Percentiles rank a stretch among this genome's conserved stretches.
These are phyloP conservation scores for Trametes elegans DNA, from an alignment of 768 basidiomycete genomes.

Conservation along the genomic window DNA sequence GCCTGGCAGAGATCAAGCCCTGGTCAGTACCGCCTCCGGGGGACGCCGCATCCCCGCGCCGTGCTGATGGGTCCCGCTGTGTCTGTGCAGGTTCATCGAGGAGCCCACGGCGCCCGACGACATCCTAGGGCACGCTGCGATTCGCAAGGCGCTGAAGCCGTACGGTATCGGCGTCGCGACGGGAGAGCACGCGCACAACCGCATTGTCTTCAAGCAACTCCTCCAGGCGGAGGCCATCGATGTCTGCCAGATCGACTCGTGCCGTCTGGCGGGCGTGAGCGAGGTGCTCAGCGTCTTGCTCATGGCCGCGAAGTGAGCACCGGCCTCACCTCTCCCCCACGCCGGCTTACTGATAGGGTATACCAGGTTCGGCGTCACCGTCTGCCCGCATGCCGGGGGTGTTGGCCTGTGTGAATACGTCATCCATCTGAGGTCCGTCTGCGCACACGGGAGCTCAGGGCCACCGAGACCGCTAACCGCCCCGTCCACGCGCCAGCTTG, in stretches of 20 bases:
- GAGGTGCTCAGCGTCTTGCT: conserved; percentile 88
- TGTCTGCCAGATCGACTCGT: conserved; percentile 93
- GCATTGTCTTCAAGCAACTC: conserved; percentile 94
- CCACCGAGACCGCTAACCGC: neutral
- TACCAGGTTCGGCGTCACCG: conserved; percentile 72
- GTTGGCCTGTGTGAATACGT: conserved; percentile 93
- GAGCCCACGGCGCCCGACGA: conserved; percentile 94
- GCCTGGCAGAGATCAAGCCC: conserved; percentile 77
- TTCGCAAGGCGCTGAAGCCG: conserved; percentile 74
- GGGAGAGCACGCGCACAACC: conserved; percentile 93
- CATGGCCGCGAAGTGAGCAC: conserved; percentile 80
- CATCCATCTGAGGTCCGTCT: conserved; percentile 69
- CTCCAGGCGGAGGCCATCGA: conserved; percentile 91
- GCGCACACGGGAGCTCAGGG: neutral
- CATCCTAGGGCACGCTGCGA: conserved; percentile 78
- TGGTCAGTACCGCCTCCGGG: conserved; percentile 50
- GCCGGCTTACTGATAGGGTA: neutral
- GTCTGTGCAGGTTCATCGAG: conserved; percentile 76
- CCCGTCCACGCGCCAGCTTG: conserved; percentile 41
- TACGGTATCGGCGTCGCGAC: conserved; percentile 89
- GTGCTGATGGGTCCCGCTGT: too few species aligned
- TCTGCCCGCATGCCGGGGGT: conserved; percentile 94
- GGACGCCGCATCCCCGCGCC: neutral
- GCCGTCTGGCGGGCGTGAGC: conserved; percentile 89
- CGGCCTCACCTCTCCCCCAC: neutral